Percentiles rank a stretch among this genome's conserved stretches.
Evolutionary conservation across 352 stramenopile genomes (phyloP).

Genomic region (Phytopythium sindhum): DNA sequence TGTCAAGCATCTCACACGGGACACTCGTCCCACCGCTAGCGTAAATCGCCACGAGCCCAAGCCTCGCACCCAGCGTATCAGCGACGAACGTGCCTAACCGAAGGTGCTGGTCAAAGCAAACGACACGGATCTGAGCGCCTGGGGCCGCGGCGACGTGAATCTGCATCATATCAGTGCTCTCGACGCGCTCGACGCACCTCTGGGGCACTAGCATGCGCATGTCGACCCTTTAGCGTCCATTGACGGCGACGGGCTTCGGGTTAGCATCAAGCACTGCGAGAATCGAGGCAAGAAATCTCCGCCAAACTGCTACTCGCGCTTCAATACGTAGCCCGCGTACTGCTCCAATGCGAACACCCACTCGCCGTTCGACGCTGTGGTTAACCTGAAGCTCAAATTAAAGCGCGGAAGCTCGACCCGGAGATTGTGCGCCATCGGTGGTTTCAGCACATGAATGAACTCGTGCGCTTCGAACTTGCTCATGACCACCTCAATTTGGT

Average conservation of each 20-base stretch:
- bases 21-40: slow-evolving; percentile 20
- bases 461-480: slow-evolving; percentile 37
- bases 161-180: background rate
- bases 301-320: no score
- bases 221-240: no score
- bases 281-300: no score
- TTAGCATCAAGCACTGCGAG: no score
- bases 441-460: slow-evolving; percentile 29
- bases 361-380: background rate
- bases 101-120: slow-evolving; percentile 29
- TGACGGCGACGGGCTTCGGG: no score
- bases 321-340: no score
- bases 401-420: slow-evolving; percentile 46
- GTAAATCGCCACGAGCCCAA: slow-evolving; percentile 43
- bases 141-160: slow-evolving; percentile 12
- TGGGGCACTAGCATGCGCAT: no score
- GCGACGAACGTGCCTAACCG: slow-evolving; percentile 31
- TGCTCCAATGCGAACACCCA: background rate
- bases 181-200: no score
- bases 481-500: slow-evolving; percentile 13
- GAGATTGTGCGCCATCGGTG: background rate
- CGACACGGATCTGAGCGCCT: slow-evolving; percentile 13
- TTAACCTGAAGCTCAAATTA: slow-evolving; percentile 30
- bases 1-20: slow-evolving; percentile 25
- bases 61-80: slow-evolving; percentile 29